Evolutionary conservation across 1,284 basidiomycete species (phyloP), one percentile per base, ranked within the genome.

Genomic region (Amylostereum areolatum): DNA sequence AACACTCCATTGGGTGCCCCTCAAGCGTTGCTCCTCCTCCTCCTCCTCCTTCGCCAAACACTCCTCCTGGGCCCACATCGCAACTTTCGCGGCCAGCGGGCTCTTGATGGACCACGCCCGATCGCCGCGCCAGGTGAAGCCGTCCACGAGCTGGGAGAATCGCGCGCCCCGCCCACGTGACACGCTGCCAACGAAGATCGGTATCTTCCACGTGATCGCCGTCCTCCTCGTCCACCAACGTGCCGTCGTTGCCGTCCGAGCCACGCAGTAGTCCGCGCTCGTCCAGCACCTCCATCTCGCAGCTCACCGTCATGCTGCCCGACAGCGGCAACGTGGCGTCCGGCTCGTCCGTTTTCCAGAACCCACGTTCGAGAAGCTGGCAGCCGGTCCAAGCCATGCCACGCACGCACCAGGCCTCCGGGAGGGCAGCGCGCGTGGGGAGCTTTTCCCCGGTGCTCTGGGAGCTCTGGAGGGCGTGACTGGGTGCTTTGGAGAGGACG

Each of bases 311-410:
- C n/a, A n/a, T n/a, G n/a, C n/a, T n/a, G n/a, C n/a, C n/a, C n/a
- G n/a, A n/a, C n/a, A n/a, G n/a, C n/a, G n/a, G n/a, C n/a, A 45
- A 76, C 74, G 55, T 78, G 73, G 53, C 72, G 77, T 58, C 77
- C 25, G 10, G 85, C 55, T 80, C 83, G 10, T 77, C 76, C 9
- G 73, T 70, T 57, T 58, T 60, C 95, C 94, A 98, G 66, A 88
- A 98, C 0, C 94, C 93, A 41, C 89, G 80, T 63, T 94, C 92
- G 64, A 88, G 97, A 1, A 97, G 84, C 50, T 84, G 81, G 53
- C 91, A 77, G 5, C 90, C 87, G 1, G 91, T 85, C 96, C 96
- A 99, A 55, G 92, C 90, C 82, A 95, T 89, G 3, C 97, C 97
- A 31, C 95, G 80, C 53, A 98, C 67, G 58, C 90, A 91, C 92